phyloP scores from a whole-genome alignment of 2,329 filamentous ascomycete genomes.

The Colletotrichum australisinense region DNA sequence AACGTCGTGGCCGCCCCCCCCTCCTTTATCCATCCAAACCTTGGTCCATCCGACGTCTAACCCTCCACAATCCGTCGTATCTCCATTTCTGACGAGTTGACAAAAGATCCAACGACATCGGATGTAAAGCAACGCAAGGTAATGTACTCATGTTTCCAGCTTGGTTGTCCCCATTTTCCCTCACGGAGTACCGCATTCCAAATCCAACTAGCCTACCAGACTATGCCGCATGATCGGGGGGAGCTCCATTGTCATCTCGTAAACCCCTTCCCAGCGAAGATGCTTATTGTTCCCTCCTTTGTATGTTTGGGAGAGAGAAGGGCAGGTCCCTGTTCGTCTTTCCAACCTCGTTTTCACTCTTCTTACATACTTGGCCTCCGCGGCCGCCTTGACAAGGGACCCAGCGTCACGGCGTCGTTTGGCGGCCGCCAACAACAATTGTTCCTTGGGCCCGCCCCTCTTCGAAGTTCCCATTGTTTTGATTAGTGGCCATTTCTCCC shows the following conservation, averaged over 20 bases:
- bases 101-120: slow-evolving; percentile 29
- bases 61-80: slow-evolving; percentile 21
- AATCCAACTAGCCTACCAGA: neutral
- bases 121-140: neutral
- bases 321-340: neutral
- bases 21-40: neutral
- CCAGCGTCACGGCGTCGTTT: neutral
- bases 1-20: neutral
- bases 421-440: slow-evolving; percentile 7
- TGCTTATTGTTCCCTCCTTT: slow-evolving; percentile 24
- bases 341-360: neutral
- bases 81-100: slow-evolving; percentile 16
- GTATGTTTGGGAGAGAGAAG: neutral
- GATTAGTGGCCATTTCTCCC: neutral
- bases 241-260: slow-evolving; percentile 23
- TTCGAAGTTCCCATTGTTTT: neutral
- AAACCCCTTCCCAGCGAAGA: slow-evolving; percentile 18
- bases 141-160: neutral
- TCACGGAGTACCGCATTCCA: slow-evolving; percentile 7
- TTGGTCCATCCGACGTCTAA: slow-evolving; percentile 9
- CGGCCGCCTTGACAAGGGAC: slow-evolving; percentile 8
- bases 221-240: neutral
- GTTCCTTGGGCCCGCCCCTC: neutral
- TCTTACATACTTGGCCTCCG: neutral
- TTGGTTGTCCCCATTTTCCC: neutral